Percentiles rank a stretch among this genome's conserved stretches.
Conservation (phyloP, 2,329 filamentous ascomycete genomes). For the Chalaropsis ovoidea region DNA sequence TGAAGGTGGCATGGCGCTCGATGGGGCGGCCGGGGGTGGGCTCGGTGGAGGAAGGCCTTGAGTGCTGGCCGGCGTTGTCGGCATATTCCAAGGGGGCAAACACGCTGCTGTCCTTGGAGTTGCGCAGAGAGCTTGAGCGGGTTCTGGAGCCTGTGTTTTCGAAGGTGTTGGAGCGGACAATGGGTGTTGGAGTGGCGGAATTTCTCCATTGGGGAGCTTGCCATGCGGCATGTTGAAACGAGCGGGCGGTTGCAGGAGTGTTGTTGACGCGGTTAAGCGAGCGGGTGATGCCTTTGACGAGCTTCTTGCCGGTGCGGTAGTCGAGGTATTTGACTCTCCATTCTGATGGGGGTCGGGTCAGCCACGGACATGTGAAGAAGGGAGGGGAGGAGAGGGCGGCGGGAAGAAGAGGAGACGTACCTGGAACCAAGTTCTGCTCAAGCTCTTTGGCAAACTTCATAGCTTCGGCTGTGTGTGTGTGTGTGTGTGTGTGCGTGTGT, state of each 20-base stretch:
- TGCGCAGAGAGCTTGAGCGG: conserved; percentile 17
- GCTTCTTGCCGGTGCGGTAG: conserved; percentile 93
- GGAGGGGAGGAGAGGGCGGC: not conserved
- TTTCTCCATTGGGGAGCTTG: conserved; percentile 27
- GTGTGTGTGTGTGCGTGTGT: not conserved
- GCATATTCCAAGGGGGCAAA: not conserved
- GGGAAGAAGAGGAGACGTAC: conserved; percentile 32
- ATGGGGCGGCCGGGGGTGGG: conserved; percentile 22
- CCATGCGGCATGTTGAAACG: conserved; percentile 1
- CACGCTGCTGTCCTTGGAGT: conserved; percentile 1
- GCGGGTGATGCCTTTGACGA: conserved; percentile 69
- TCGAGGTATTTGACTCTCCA: conserved; percentile 91
- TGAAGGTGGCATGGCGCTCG: conserved; percentile 34
- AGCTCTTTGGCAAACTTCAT: conserved; percentile 69
- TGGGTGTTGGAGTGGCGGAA: conserved; percentile 31
- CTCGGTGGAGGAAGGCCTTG: conserved; percentile 6
- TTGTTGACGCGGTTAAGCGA: conserved; percentile 55
- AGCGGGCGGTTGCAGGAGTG: conserved; percentile 35
- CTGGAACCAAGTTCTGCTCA: conserved; percentile 78
- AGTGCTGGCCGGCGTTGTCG: not conserved
- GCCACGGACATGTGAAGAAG: conserved; percentile 6
- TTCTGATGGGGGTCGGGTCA: conserved; percentile 40
- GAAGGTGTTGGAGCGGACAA: conserved; percentile 29
- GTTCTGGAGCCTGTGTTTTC: not conserved
- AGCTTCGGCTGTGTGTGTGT: conserved; percentile 30